These are phyloP conservation scores for Paramyrothecium roridum DNA, from an alignment of 2,329 filamentous ascomycete genomes.

Conservation along the genomic window DNA sequence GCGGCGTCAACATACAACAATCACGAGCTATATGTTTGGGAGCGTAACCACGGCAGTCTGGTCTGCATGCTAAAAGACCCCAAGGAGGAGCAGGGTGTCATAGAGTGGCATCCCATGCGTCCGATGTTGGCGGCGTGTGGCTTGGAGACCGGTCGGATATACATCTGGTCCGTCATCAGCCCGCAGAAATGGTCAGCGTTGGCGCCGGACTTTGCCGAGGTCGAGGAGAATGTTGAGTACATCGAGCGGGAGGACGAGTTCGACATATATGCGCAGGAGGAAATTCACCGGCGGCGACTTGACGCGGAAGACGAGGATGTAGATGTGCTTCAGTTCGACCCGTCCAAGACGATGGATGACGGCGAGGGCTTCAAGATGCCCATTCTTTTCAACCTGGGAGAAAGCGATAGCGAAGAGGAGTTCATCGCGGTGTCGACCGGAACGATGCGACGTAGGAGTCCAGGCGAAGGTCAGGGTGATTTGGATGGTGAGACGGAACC, in stretches of 20 bases:
- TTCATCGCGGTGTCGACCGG: conserved; percentile 66
- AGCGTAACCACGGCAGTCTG: conserved; percentile 86
- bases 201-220: conserved; percentile 93
- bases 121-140: conserved; percentile 89
- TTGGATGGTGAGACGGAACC: conserved; percentile 47
- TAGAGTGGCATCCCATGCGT: conserved; percentile 93
- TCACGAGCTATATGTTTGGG: conserved; percentile 98
- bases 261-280: conserved; percentile 92
- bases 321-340: conserved; percentile 79
- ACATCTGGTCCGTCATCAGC: conserved; percentile 93
- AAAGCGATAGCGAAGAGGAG: conserved; percentile 95
- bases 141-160: conserved; percentile 87
- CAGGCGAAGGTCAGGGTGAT: conserved; percentile 68
- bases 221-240: conserved; percentile 98
- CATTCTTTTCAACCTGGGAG: conserved; percentile 85
- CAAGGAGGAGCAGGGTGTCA: conserved; percentile 92
- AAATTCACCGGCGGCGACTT: conserved; percentile 85
- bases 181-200: conserved; percentile 97
- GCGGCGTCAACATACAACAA: conserved; percentile 97
- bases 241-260: conserved; percentile 96
- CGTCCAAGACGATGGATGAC: conserved; percentile 57
- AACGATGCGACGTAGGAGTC: conserved; percentile 83
- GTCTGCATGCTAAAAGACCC: conserved; percentile 97
- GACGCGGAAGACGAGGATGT: conserved; percentile 93
- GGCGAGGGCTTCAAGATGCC: conserved; percentile 81